Conservation (phyloP, 345 rosid species). For the Murraya koenigii region DNA sequence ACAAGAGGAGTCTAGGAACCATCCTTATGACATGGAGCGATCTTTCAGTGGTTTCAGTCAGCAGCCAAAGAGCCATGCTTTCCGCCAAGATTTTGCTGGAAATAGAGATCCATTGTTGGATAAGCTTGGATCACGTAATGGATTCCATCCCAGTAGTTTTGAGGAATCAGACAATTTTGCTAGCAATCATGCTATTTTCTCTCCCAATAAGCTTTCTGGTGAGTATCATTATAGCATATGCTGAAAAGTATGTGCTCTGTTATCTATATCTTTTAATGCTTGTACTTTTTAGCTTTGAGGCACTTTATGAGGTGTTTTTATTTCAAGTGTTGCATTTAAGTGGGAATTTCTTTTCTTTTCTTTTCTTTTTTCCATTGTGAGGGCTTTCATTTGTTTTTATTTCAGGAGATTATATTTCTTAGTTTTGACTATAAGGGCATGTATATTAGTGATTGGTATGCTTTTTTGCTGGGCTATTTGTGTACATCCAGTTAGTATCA, state of each 20-base stretch:
- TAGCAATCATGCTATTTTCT: constrained; percentile 30
- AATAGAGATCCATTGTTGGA: constrained; percentile 38
- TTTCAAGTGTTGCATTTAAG: not conserved
- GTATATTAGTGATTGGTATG: too few relatives aligned
- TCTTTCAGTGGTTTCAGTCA: constrained; percentile 38
- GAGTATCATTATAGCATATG: constrained; percentile 23
- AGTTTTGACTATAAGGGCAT: too few relatives aligned
- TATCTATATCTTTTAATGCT: not conserved
- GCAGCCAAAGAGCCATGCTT: constrained; percentile 33
- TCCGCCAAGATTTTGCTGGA: constrained; percentile 39
- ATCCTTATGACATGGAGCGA: constrained; percentile 32
- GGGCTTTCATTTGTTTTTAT: not conserved
- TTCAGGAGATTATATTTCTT: too few relatives aligned
- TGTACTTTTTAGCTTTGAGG: not conserved
- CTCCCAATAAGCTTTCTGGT: constrained; percentile 63
- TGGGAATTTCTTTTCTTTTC: not conserved
- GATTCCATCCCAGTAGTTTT: constrained; percentile 43
- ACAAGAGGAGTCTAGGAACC: constrained; percentile 55
- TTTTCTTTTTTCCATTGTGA: not conserved
- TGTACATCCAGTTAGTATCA: constrained; percentile 46
- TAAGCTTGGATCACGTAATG: constrained; percentile 44
- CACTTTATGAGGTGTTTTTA: not conserved
- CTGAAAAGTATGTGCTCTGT: not conserved
- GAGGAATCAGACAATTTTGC: constrained; percentile 45
- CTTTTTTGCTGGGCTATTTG: too few relatives aligned